A percentile compares a stretch with the other conserved stretches of the same genome.
Evolutionary conservation across 208 protist species (phyloP).

Genomic region (Crithidia bombi): DNA sequence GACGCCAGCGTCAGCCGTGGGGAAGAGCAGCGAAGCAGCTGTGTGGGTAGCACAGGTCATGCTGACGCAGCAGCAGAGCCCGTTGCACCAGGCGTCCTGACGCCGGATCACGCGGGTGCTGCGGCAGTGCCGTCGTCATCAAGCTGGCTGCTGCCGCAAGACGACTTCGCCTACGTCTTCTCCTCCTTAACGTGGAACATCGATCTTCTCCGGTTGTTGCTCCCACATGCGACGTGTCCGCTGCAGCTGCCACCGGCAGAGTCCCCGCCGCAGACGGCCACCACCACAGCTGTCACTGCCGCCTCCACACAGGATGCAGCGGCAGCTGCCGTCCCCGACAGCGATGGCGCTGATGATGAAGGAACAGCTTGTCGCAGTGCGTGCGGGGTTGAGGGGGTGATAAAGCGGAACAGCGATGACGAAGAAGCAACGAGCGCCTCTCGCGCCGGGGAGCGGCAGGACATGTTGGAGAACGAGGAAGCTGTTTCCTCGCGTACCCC

Average conservation of each 20-base stretch:
- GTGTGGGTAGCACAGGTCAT: too few species aligned
- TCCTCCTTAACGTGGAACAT: conserved; percentile 72
- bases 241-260: conserved; percentile 24
- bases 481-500: not conserved
- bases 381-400: not conserved
- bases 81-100: too few species aligned
- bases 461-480: not conserved
- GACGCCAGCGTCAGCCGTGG: too few species aligned
- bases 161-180: conserved; percentile 62
- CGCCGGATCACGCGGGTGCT: too few species aligned
- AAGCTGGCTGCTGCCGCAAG: conserved; percentile 37
- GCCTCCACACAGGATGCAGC: not conserved
- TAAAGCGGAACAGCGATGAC: not conserved
- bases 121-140: not conserved
- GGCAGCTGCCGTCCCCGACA: not conserved
- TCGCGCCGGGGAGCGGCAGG: not conserved
- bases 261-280: not conserved
- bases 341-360: not conserved
- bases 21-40: too few species aligned
- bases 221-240: conserved; percentile 54
- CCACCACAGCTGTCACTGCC: not conserved
- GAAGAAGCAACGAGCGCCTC: not conserved
- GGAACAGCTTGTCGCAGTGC: not conserved
- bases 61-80: too few species aligned
- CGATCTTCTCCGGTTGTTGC: conserved; percentile 61